Percentiles rank a stretch among this genome's conserved stretches.
Conservation (phyloP, 129 eudicot genomes). For the Flaveria ramosissima region DNA sequence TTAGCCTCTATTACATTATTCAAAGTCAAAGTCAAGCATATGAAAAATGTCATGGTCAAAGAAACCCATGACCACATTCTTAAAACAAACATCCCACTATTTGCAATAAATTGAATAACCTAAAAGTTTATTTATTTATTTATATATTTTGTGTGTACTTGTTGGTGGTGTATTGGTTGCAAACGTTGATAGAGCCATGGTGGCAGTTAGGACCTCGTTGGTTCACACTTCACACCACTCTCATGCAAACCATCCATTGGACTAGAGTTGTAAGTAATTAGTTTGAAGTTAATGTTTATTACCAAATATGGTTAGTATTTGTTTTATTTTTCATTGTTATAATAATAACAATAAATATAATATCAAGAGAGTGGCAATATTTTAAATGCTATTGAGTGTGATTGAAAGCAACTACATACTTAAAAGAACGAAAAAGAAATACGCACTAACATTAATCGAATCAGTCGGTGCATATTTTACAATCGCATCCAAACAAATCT, state of each 20-base stretch:
- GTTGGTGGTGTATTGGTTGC: constrained; percentile 38
- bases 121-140: not conserved
- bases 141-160: constrained; percentile 5
- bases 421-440: constrained; percentile 4
- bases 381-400: not conserved
- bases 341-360: not conserved
- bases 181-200: constrained; percentile 21
- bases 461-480: constrained; percentile 21
- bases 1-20: constrained; percentile 35
- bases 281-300: no score
- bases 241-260: constrained; percentile 33
- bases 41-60: constrained; percentile 37
- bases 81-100: constrained; percentile 17
- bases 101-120: constrained; percentile 3
- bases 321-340: not conserved
- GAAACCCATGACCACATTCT: constrained; percentile 30
- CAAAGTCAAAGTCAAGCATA: constrained; percentile 38
- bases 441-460: constrained; percentile 15
- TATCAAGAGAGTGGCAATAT: not conserved
- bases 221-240: constrained; percentile 79
- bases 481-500: not conserved
- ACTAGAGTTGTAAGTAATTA: no score
- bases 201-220: constrained; percentile 54
- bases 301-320: not conserved
- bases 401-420: constrained; percentile 29